Evolutionary conservation across 306 rosid genomes (phyloP).

Genomic region (Inga laurina): DNA sequence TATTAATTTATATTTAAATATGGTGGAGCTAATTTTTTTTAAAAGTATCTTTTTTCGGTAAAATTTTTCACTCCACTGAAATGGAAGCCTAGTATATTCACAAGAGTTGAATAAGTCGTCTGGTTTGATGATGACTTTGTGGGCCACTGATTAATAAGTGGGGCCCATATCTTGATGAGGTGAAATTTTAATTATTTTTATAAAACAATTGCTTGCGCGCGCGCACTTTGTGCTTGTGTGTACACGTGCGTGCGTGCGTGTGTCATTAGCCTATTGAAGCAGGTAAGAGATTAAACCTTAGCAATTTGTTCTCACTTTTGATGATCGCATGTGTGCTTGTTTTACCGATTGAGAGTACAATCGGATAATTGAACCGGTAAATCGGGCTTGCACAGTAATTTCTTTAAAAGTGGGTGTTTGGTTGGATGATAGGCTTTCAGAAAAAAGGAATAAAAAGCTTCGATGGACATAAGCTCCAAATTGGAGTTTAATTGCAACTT

Average conservation of each 20-base stretch:
- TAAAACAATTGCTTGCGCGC: neutral
- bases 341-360: no score
- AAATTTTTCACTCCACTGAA: neutral
- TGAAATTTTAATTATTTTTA: slow-evolving; percentile 32
- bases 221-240: neutral
- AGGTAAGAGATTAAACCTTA: slow-evolving; percentile 32
- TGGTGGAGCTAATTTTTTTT: no score
- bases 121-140: slow-evolving; percentile 35
- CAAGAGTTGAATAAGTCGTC: slow-evolving; percentile 60
- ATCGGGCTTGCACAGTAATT: no score
- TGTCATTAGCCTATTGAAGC: slow-evolving; percentile 20
- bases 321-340: slow-evolving; percentile 10
- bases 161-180: slow-evolving; percentile 43
- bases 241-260: no score
- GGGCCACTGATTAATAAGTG: slow-evolving; percentile 35
- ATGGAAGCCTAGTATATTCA: slow-evolving; percentile 4
- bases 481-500: no score
- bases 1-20: no score
- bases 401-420: no score
- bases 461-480: no score
- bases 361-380: no score
- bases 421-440: no score
- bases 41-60: neutral
- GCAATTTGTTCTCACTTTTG: slow-evolving; percentile 37
- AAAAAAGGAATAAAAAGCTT: no score